phyloP scores from a whole-genome alignment of 495 filamentous ascomycete species.

The Terfezia claveryi region DNA sequence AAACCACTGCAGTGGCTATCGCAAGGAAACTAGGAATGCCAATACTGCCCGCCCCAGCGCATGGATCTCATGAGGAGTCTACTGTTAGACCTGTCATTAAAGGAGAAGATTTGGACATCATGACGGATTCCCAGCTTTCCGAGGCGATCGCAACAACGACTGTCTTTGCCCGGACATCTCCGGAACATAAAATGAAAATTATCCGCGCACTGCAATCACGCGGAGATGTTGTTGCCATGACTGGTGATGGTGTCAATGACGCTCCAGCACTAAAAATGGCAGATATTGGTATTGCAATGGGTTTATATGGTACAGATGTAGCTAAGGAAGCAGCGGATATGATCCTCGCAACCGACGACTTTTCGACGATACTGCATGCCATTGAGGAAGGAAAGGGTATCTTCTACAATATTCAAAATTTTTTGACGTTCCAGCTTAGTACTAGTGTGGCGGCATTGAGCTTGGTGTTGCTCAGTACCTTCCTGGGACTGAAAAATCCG shows the following conservation, averaged over 20 bases:
- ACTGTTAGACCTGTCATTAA: conserved; percentile 53
- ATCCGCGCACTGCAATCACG: conserved; percentile 73
- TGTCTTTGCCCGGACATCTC: conserved; percentile 88
- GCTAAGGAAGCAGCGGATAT: conserved; percentile 99
- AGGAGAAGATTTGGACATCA: conserved; percentile 75
- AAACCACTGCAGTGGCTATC: conserved; percentile 83
- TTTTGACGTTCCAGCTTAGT: conserved; percentile 93
- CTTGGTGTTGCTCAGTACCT: conserved; percentile 76
- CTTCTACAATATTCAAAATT: conserved; percentile 99
- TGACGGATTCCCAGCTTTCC: conserved; percentile 64
- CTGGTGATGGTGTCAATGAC: conserved; percentile 93
- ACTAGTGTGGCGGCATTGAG: conserved; percentile 87
- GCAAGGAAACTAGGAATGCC: conserved; percentile 86
- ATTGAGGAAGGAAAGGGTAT: conserved; percentile 99
- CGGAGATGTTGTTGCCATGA: conserved; percentile 97
- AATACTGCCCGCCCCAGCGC: conserved; percentile 20
- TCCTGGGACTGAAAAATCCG: conserved; percentile 77
- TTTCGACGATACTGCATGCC: conserved; percentile 84
- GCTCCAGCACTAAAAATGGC: conserved; percentile 92
- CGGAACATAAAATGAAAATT: conserved; percentile 96
- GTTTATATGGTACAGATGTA: conserved; percentile 81
- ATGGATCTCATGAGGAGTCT: conserved; percentile 14
- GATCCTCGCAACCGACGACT: conserved; percentile 96
- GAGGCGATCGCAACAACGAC: conserved; percentile 67
- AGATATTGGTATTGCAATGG: conserved; percentile 96